phyloP scores from a whole-genome alignment of 495 filamentous ascomycete genomes.

The Trichoderma erinaceum region DNA sequence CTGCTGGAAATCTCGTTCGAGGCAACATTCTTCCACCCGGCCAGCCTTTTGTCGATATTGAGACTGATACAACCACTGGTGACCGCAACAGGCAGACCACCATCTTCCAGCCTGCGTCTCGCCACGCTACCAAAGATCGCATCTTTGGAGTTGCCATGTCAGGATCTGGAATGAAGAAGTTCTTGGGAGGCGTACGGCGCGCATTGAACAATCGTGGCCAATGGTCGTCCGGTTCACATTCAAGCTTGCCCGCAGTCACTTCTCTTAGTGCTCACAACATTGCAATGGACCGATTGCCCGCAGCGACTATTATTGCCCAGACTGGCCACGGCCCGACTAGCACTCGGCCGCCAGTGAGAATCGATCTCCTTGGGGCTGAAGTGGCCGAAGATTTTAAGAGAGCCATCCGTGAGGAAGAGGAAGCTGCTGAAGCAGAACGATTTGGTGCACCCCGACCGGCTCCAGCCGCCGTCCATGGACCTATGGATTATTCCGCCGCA shows the following conservation, averaged over 20 bases:
- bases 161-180: slow-evolving; percentile 66
- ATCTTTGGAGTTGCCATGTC: slow-evolving; percentile 46
- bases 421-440: slow-evolving; percentile 36
- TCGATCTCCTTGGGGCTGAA: slow-evolving; percentile 76
- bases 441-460: slow-evolving; percentile 18
- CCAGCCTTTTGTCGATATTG: slow-evolving; percentile 66
- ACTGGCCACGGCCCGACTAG: slow-evolving; percentile 39
- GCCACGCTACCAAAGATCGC: slow-evolving; percentile 33
- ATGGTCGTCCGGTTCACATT: slow-evolving; percentile 29
- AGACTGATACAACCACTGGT: slow-evolving; percentile 48
- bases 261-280: background rate
- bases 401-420: slow-evolving; percentile 52
- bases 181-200: slow-evolving; percentile 82
- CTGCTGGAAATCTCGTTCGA: slow-evolving; percentile 78
- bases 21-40: slow-evolving; percentile 72
- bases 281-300: slow-evolving; percentile 35
- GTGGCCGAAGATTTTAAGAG: slow-evolving; percentile 66
- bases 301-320: slow-evolving; percentile 50
- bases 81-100: slow-evolving; percentile 38
- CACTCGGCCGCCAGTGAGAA: slow-evolving; percentile 41
- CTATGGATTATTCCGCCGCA: slow-evolving; percentile 34
- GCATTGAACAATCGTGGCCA: slow-evolving; percentile 66
- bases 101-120: slow-evolving; percentile 39
- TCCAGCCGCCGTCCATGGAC: slow-evolving; percentile 18
- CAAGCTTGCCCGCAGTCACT: background rate